phyloP scores from a whole-genome alignment of 2,329 filamentous ascomycete genomes.

The Cercospora sp. region DNA sequence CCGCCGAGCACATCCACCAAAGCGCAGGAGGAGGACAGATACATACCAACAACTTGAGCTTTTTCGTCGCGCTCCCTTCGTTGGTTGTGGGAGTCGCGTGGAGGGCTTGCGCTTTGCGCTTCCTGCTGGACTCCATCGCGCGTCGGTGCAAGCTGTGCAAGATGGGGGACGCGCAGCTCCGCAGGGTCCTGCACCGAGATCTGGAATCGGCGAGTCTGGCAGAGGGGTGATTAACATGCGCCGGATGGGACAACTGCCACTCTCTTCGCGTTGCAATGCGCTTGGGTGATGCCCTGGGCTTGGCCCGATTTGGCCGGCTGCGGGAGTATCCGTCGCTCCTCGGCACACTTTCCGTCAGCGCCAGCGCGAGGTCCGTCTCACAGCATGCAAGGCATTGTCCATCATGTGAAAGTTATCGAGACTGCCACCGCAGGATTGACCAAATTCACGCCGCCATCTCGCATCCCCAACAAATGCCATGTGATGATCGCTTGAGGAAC shows the following conservation, averaged over 20 bases:
- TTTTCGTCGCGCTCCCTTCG: slow-evolving; percentile 59
- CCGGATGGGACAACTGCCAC: slow-evolving; percentile 1
- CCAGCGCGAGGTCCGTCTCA: not conserved
- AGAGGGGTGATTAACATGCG: not conserved
- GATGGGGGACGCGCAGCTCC: not conserved
- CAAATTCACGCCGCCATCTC: not conserved
- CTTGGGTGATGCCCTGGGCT: slow-evolving; percentile 1
- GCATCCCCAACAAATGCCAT: not conserved
- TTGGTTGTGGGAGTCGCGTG: slow-evolving; percentile 48
- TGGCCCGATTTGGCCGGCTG: not conserved
- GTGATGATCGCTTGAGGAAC: not conserved
- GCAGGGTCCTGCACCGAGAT: not conserved
- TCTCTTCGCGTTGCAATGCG: slow-evolving; percentile 4
- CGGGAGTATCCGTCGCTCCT: not conserved
- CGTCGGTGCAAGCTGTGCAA: not conserved
- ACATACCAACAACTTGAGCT: slow-evolving; percentile 62
- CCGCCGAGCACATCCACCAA: not conserved
- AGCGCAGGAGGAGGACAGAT: slow-evolving; percentile 9
- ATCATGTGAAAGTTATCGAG: not conserved
- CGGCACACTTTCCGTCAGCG: not conserved
- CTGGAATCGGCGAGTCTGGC: not conserved
- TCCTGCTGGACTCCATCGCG: slow-evolving; percentile 49
- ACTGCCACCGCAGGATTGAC: not conserved
- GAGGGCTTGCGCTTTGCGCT: slow-evolving; percentile 57
- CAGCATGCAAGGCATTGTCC: not conserved